These are phyloP conservation scores for Mycena olivaceomarginata DNA, from an alignment of 768 basidiomycete species.

Conservation along the genomic window DNA sequence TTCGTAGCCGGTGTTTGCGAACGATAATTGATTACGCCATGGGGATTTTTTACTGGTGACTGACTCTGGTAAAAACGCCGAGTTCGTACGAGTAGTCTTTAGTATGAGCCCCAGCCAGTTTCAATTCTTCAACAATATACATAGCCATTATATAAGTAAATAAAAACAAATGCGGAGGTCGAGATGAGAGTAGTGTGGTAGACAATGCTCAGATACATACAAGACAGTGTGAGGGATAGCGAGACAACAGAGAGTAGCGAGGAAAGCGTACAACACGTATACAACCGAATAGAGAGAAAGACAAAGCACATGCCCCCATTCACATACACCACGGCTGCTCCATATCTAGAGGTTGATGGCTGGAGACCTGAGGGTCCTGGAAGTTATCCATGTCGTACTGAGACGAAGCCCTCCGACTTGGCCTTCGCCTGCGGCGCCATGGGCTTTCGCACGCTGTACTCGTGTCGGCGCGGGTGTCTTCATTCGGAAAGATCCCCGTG, in stretches of 20 bases:
- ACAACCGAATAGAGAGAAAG: background rate
- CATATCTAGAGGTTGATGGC: slow-evolving; percentile 38
- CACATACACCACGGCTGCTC: slow-evolving; percentile 33
- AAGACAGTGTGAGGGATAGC: no score
- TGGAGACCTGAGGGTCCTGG: slow-evolving; percentile 40
- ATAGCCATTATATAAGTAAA: no score
- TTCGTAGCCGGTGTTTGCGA: background rate
- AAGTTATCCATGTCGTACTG: slow-evolving; percentile 40
- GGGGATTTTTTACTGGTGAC: no score
- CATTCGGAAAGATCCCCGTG: background rate
- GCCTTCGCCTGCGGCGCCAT: background rate
- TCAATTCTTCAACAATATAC: no score
- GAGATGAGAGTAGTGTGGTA: no score
- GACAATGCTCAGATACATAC: no score
- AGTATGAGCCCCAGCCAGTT: no score
- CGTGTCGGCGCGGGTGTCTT: background rate
- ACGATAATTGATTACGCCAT: background rate
- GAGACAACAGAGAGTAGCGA: no score
- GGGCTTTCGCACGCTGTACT: background rate
- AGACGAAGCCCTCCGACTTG: slow-evolving; percentile 30
- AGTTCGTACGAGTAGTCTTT: no score
- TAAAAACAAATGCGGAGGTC: no score
- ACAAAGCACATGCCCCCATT: background rate
- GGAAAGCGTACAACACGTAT: no score
- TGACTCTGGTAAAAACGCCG: no score